These are phyloP conservation scores for Panus rudis DNA, from an alignment of 768 basidiomycete genomes.

Conservation along the genomic window DNA sequence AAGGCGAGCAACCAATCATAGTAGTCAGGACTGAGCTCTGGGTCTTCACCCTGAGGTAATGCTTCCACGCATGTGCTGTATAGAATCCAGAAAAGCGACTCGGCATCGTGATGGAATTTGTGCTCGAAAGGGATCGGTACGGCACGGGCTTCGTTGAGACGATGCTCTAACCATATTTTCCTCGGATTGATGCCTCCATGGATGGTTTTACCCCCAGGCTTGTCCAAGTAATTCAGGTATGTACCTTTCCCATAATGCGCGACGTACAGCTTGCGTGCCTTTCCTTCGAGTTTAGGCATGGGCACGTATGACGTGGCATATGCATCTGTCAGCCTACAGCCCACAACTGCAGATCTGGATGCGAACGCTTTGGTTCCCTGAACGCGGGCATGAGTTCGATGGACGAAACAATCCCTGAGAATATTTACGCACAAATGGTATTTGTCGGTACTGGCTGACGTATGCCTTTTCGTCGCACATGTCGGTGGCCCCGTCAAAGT, in stretches of 20 bases:
- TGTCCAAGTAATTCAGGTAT: too few species aligned
- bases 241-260: too few species aligned
- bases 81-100: conserved; percentile 10
- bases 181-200: too few species aligned
- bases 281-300: conserved; percentile 4
- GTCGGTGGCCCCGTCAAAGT: conserved; percentile 2
- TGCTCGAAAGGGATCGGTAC: too few species aligned
- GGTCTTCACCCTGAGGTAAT: background rate
- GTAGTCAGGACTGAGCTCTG: too few species aligned
- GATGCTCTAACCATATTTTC: too few species aligned
- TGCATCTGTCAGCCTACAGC: background rate
- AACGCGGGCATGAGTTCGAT: background rate
- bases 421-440: background rate
- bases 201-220: too few species aligned
- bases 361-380: conserved; percentile 5
- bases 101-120: conserved; percentile 9
- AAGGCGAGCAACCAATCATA: too few species aligned
- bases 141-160: too few species aligned
- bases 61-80: background rate
- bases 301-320: background rate
- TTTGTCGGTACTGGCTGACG: background rate
- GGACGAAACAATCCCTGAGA: background rate
- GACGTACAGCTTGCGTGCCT: conserved; percentile 2
- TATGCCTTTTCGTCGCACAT: background rate
- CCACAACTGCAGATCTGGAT: background rate